phyloP scores from a whole-genome alignment of 352 stramenopile species.

The Phytophthora palmivora region DNA sequence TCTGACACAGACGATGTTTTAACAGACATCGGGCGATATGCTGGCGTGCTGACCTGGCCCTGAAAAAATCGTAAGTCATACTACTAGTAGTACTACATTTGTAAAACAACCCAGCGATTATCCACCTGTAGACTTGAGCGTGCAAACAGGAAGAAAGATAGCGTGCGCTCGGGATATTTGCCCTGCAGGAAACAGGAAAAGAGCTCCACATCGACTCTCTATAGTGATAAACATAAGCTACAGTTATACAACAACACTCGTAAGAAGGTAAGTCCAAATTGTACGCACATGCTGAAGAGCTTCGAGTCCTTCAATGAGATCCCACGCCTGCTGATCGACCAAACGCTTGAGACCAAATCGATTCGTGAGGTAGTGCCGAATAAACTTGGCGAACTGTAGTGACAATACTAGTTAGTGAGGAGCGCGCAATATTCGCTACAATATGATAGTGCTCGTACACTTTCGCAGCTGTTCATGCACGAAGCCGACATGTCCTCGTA shows the following conservation, averaged over 20 bases:
- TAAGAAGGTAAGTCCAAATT: not conserved
- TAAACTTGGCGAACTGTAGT: conserved; percentile 50
- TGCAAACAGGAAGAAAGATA: conserved; percentile 65
- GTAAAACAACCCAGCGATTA: not conserved
- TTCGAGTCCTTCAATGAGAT: conserved; percentile 59
- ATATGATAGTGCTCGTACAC: conserved; percentile 11
- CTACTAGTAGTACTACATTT: no score
- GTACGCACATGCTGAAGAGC: conserved; percentile 47
- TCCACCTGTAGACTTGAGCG: conserved; percentile 54
- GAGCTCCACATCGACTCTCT: conserved; percentile 63
- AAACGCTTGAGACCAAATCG: conserved; percentile 68
- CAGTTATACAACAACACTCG: not conserved
- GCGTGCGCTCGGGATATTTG: conserved; percentile 46
- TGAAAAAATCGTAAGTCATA: conserved; percentile 7
- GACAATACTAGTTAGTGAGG: not conserved
- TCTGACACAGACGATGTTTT: conserved; percentile 22
- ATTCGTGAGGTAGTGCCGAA: conserved; percentile 69
- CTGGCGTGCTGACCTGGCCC: conserved; percentile 26
- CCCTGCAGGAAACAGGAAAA: conserved; percentile 70
- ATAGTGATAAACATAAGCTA: not conserved
- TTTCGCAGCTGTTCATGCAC: conserved; percentile 22
- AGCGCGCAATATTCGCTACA: no score
- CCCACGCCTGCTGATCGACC: conserved; percentile 67
- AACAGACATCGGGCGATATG: conserved; percentile 40
- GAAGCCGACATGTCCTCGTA: conserved; percentile 41